These are phyloP conservation scores for Plasmodium vivax DNA, from an alignment of 169 alveolate species.

Conservation along the genomic window DNA sequence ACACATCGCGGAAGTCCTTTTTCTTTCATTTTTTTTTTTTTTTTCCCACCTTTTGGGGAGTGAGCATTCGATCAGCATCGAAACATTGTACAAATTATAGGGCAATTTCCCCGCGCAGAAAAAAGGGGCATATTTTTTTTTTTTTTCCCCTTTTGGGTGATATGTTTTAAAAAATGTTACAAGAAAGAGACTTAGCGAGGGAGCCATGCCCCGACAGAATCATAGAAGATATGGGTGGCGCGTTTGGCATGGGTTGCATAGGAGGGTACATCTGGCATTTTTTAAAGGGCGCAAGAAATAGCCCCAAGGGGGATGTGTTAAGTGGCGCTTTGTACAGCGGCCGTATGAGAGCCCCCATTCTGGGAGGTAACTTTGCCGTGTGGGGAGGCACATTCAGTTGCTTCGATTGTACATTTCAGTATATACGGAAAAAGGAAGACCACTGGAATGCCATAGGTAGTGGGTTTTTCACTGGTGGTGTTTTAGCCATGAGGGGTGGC, in stretches of 20 bases:
- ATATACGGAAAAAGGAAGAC: conserved; percentile 94
- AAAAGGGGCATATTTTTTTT: neutral
- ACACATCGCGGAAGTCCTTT: neutral
- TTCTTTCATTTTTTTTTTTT: neutral
- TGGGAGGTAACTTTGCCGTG: conserved; percentile 96
- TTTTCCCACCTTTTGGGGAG: neutral
- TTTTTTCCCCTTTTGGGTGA: neutral
- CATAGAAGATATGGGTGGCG: conserved; percentile 97
- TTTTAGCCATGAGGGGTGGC: conserved; percentile 92
- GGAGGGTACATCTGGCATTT: conserved; percentile 96
- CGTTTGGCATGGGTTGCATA: conserved; percentile 96
- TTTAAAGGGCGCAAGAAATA: conserved; percentile 92
- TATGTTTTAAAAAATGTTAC: conserved; percentile 68
- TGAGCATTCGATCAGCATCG: neutral
- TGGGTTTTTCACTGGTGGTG: conserved; percentile 96
- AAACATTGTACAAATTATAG: neutral
- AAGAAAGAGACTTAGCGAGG: conserved; percentile 90
- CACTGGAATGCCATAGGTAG: conserved; percentile 95
- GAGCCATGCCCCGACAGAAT: conserved; percentile 98
- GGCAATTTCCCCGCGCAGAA: neutral
- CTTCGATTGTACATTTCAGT: conserved; percentile 93
- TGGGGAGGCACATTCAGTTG: conserved; percentile 98
- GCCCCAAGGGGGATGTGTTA: conserved; percentile 91
- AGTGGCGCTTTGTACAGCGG: conserved; percentile 94
- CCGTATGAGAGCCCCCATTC: conserved; percentile 93